phyloP scores from a whole-genome alignment of 257 asterid species.

The Nicotiana noctiflora region DNA sequence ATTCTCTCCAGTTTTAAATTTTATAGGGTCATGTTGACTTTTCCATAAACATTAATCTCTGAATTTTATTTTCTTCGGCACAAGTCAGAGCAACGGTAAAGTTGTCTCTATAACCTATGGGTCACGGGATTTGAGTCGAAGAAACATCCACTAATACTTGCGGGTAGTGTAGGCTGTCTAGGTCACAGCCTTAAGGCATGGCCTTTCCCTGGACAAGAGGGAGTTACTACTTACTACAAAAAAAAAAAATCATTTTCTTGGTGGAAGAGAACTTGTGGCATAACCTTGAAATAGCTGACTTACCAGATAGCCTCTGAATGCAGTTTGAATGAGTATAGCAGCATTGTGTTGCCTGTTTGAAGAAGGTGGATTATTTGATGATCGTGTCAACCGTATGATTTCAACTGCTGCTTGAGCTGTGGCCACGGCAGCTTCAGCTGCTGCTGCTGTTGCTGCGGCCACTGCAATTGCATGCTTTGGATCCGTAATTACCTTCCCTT shows the following conservation, averaged over 20 bases:
- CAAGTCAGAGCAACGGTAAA: not conserved
- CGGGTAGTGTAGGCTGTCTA: too few relatives aligned
- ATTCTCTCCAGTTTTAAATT: not conserved
- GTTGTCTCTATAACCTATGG: too few relatives aligned
- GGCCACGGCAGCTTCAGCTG: constrained; percentile 76
- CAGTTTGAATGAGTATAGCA: constrained; percentile 70
- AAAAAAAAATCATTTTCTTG: not conserved
- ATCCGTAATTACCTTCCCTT: constrained; percentile 28
- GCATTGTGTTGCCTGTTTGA: constrained; percentile 41
- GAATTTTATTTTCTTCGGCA: not conserved
- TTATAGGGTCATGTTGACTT: not conserved
- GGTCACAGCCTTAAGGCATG: too few relatives aligned
- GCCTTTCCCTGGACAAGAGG: not conserved
- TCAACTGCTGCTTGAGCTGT: constrained; percentile 76
- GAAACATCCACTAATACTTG: too few relatives aligned
- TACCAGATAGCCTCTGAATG: constrained; percentile 76
- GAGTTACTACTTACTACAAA: not conserved
- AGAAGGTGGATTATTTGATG: constrained; percentile 21
- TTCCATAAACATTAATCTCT: not conserved
- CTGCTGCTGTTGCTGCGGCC: constrained; percentile 67
- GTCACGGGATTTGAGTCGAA: too few relatives aligned
- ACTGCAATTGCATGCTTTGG: constrained; percentile 72
- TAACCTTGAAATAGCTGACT: not conserved
- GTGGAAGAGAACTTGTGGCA: not conserved
- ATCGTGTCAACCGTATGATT: constrained; percentile 53